Conservation (phyloP, 139 green algal species). For the Chlorella sorokiniana region DNA sequence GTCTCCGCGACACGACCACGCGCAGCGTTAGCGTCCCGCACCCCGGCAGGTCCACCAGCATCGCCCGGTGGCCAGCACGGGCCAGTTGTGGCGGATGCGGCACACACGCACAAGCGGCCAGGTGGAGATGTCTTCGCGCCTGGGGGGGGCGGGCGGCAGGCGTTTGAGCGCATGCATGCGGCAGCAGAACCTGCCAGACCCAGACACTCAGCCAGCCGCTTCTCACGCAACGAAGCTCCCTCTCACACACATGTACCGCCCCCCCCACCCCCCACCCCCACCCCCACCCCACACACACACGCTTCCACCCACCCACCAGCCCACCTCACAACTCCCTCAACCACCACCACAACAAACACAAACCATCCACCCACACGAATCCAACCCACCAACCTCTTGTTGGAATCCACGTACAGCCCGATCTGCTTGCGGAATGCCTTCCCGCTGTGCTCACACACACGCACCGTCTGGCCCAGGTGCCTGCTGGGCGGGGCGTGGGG, state of each 20-base stretch:
- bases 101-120: constrained; percentile 9
- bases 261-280: too few relatives aligned
- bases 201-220: too few relatives aligned
- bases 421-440: constrained; percentile 10
- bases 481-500: background rate
- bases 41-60: constrained; percentile 18
- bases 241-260: too few relatives aligned
- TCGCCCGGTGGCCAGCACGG: constrained; percentile 3
- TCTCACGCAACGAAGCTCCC: too few relatives aligned
- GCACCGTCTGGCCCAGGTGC: constrained; percentile 7
- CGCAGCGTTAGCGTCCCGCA: constrained; percentile 1
- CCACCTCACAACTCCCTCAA: too few relatives aligned
- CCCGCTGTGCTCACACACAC: background rate
- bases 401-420: constrained; percentile 1
- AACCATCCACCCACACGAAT: background rate
- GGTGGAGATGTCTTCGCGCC: background rate
- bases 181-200: background rate
- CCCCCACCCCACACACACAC: too few relatives aligned
- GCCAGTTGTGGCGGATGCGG: constrained; percentile 6
- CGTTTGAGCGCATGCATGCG: background rate
- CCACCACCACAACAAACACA: too few relatives aligned
- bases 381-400: constrained; percentile 1
- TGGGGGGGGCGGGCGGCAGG: background rate
- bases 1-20: background rate
- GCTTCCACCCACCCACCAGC: too few relatives aligned